phyloP scores from a whole-genome alignment of 2,329 filamentous ascomycete species.

The Chaetomiaceae sp. region DNA sequence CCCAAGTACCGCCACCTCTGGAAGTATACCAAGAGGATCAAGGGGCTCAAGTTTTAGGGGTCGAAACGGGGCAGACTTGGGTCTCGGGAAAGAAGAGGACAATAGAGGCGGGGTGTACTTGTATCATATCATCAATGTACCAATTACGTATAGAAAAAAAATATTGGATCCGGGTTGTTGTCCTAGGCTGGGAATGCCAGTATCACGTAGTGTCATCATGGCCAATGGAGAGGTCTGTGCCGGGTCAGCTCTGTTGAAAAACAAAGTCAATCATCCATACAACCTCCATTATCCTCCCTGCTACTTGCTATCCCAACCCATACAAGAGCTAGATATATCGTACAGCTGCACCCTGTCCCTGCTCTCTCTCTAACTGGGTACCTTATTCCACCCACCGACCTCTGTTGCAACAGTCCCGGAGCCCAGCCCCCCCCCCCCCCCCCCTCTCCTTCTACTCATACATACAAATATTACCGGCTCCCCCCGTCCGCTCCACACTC shows the following conservation, averaged over 20 bases:
- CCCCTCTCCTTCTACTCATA: background rate
- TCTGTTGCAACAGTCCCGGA: too few relatives aligned
- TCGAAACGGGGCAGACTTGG: background rate
- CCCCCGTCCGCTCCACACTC: too few relatives aligned
- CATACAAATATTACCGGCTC: too few relatives aligned
- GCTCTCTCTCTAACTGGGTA: background rate
- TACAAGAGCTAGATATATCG: too few relatives aligned
- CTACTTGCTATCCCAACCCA: background rate
- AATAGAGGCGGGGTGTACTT: constrained; percentile 12
- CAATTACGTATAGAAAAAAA: constrained; percentile 17
- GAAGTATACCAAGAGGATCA: constrained; percentile 61
- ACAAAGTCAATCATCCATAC: too few relatives aligned
- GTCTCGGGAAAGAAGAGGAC: background rate
- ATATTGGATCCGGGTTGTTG: background rate
- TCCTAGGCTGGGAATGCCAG: too few relatives aligned
- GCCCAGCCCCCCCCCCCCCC: too few relatives aligned
- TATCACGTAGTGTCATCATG: too few relatives aligned
- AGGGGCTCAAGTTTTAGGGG: constrained; percentile 21
- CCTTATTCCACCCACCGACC: too few relatives aligned
- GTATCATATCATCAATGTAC: constrained; percentile 23
- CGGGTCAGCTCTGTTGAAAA: too few relatives aligned
- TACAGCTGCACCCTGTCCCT: background rate
- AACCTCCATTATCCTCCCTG: too few relatives aligned
- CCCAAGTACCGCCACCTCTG: constrained; percentile 61
- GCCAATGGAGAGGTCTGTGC: too few relatives aligned